Conservation (phyloP, 164 flowering plant genomes). For the Nymphaea colorata region DNA sequence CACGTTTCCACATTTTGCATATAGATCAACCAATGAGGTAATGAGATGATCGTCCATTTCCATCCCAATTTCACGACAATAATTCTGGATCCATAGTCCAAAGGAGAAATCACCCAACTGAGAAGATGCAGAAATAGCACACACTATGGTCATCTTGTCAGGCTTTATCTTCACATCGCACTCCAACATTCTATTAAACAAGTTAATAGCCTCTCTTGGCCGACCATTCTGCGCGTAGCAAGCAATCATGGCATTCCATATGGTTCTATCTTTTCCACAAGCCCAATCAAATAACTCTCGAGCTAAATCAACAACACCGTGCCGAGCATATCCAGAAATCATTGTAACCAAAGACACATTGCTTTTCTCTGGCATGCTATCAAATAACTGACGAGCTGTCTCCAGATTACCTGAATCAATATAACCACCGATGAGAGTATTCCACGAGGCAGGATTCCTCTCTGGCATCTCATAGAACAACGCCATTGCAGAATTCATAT, state of each 20-base stretch:
- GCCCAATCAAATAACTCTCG: conserved; percentile 15
- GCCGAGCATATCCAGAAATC: conserved; percentile 30
- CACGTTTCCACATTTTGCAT: conserved; percentile 39
- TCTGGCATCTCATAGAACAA: conserved; percentile 28
- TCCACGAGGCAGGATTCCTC: conserved; percentile 31
- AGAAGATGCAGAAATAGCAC: conserved; percentile 31
- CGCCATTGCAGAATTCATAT: conserved; percentile 16
- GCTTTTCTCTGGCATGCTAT: conserved; percentile 29
- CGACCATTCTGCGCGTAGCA: conserved; percentile 31
- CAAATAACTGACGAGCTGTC: conserved; percentile 21
- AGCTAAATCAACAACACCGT: conserved; percentile 26
- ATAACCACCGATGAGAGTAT: conserved; percentile 28
- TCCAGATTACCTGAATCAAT: conserved; percentile 18
- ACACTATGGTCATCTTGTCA: conserved; percentile 19
- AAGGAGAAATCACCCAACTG: conserved; percentile 28
- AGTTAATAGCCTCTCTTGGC: conserved; percentile 26
- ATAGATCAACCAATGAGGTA: conserved; percentile 30
- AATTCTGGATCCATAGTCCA: conserved; percentile 19
- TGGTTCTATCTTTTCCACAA: conserved; percentile 12
- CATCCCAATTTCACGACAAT: conserved; percentile 19
- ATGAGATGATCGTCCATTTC: conserved; percentile 31
- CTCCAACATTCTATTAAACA: conserved; percentile 23
- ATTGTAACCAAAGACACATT: conserved; percentile 27
- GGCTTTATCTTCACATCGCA: conserved; percentile 12
- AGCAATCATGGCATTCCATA: conserved; percentile 37